Percentiles rank a stretch among this genome's conserved stretches.
Evolutionary conservation across 257 asterid genomes (phyloP).

Genomic region (Solanum megistacrolobum): DNA sequence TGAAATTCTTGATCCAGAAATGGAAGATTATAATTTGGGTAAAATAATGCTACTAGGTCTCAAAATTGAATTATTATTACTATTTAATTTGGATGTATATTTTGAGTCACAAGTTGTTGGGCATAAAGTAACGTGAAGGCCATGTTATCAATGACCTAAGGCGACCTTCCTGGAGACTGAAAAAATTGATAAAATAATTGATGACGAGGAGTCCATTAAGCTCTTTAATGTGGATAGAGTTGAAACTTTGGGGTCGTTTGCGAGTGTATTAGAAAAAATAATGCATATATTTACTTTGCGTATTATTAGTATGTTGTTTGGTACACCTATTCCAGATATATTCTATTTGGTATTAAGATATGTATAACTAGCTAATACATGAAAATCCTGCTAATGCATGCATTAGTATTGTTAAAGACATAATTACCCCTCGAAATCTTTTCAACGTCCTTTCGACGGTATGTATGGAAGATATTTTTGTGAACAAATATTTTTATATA

Average conservation of each 20-base stretch:
- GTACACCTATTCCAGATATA: accelerated
- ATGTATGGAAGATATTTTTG: too few relatives aligned
- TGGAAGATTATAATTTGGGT: not conserved
- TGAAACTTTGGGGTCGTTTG: not conserved
- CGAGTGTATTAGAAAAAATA: not conserved
- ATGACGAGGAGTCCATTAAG: constrained; percentile 8
- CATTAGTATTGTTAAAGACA: not conserved
- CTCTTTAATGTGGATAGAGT: constrained; percentile 37
- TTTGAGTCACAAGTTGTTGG: not conserved
- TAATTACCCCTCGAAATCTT: too few relatives aligned
- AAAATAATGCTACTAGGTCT: not conserved
- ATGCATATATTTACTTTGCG: not conserved
- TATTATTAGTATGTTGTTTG: too few relatives aligned
- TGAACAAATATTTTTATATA: too few relatives aligned
- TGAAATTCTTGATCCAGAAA: not conserved
- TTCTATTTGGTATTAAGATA: not conserved
- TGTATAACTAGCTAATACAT: not conserved
- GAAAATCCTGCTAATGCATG: not conserved
- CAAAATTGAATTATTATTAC: not conserved
- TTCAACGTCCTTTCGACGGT: not conserved
- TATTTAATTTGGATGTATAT: not conserved
- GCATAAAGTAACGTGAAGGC: not conserved
- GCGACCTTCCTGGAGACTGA: constrained; percentile 9
- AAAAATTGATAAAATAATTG: not conserved
- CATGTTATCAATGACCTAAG: not conserved